Evolutionary conservation across 176 grass and related monocot species (phyloP).

Genomic region (Musa itinerans): DNA sequence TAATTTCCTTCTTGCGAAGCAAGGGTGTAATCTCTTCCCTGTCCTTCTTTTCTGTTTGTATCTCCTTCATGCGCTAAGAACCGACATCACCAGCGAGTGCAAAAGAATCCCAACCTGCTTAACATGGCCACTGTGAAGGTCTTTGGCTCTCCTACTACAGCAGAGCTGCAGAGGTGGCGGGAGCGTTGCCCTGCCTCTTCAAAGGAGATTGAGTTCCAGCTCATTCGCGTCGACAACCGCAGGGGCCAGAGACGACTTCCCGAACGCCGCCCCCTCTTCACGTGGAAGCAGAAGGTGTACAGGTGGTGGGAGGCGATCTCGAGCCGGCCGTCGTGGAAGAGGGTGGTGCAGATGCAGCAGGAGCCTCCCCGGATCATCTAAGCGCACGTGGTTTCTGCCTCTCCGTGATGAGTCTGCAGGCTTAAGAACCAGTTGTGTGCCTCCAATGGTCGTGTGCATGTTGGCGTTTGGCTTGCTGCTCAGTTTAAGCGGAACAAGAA

Average conservation of each 20-base stretch:
- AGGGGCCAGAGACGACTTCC: conserved; percentile 50
- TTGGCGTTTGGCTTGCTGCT: no score
- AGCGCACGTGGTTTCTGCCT: not conserved
- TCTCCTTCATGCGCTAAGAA: no score
- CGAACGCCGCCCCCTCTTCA: conserved; percentile 52
- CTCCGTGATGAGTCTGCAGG: no score
- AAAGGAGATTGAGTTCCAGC: conserved; percentile 91
- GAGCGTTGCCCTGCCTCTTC: conserved; percentile 79
- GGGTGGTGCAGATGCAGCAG: conserved; percentile 62
- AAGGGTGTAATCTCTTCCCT: no score
- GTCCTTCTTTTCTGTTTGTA: no score
- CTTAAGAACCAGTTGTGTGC: no score
- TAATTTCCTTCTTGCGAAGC: no score
- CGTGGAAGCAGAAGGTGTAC: conserved; percentile 45
- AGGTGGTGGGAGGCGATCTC: conserved; percentile 69
- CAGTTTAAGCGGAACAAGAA: no score
- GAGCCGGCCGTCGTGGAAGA: conserved; percentile 42
- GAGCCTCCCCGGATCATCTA: conserved; percentile 28
- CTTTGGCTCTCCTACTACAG: conserved; percentile 68
- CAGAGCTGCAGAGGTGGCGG: conserved; percentile 51
- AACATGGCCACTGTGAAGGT: conserved; percentile 51
- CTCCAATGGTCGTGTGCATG: not conserved
- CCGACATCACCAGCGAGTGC: no score
- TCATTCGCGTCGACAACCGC: conserved; percentile 84
- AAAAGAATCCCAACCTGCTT: not conserved